These are phyloP conservation scores for Cladosporium cucumerinum DNA, from an alignment of 2,329 filamentous ascomycete genomes.

Conservation along the genomic window DNA sequence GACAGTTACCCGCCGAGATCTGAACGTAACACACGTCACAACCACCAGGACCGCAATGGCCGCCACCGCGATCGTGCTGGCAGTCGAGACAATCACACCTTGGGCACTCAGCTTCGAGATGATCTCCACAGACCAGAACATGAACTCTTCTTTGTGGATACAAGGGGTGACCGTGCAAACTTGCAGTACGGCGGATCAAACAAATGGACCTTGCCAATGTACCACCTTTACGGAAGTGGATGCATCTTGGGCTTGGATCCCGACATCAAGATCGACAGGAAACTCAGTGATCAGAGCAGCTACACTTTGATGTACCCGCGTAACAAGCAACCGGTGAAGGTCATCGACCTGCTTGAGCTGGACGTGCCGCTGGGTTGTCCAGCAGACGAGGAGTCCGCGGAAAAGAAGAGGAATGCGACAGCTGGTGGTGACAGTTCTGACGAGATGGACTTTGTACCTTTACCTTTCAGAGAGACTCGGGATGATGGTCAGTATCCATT, in stretches of 20 bases:
- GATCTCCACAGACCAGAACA: not conserved
- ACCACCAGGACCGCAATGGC: not conserved
- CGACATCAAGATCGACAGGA: constrained; percentile 64
- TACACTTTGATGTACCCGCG: constrained; percentile 7
- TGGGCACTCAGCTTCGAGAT: not conserved
- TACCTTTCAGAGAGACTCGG: not conserved
- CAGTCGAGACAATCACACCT: not conserved
- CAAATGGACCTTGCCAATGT: constrained; percentile 67
- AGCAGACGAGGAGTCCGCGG: not conserved
- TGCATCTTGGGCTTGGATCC: constrained; percentile 64
- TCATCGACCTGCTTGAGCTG: not conserved
- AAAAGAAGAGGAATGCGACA: not conserved
- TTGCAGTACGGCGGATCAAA: constrained; percentile 71
- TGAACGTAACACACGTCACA: not conserved
- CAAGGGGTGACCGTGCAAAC: constrained; percentile 72
- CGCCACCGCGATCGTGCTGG: not conserved
- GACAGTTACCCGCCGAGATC: not conserved
- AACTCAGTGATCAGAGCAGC: constrained; percentile 51
- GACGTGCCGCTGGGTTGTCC: not conserved
- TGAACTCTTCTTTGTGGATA: constrained; percentile 61
- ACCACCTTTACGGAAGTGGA: constrained; percentile 66
- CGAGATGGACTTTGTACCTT: constrained; percentile 6
- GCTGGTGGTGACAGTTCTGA: not conserved
- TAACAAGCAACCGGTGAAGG: not conserved
- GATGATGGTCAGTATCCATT: not conserved